Base-by-base conservation (phyloP, 2,329 filamentous ascomycete species). In the Aspergillus sp. region DNA sequence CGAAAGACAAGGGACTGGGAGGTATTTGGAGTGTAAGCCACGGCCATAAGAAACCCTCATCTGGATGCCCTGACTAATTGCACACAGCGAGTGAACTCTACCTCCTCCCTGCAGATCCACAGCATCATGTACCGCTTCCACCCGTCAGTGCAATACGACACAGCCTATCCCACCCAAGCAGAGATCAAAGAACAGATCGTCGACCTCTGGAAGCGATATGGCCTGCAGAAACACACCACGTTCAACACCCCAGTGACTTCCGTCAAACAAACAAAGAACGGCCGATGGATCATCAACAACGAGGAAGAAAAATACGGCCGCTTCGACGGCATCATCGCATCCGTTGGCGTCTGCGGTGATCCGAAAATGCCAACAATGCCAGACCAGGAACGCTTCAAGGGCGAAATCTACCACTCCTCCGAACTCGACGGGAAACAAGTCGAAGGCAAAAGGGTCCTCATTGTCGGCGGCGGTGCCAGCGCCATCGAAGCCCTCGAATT, bases 51-150 rank as follows among this genome's bases (percentile, higher is more conserved):
- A 38, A 25, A 10, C n/a, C 38, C 15, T 21, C 30, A 6, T 5
- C 4, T 36, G 5, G 32, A 19, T 5, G 44, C 19, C 47, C 11
- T 11, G 30, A 41, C 52, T 64, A 59, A 64, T 50, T 49, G 17
- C 19, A 47, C 25, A 23, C 60, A 91, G 87, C 84, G 84, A 74
- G 90, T 95, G 42, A 94, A 95, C 78, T 90, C 90, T 54, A 93
- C 90, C 0, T 93, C 90, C 0, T 86, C 90, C 15, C 83, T 96
- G 0, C 91, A 95, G 70, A 93, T 96, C 21, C 90, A 96, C 73
- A 91, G 88, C 19, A 75, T 93, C 60, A 95, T 95, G 91, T 96
- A 94, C 74, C 86, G 91, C 21, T 96, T 96, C 73, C 90, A 94
- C 66, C 92, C 92, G 0, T 90, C 89, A 0, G 86, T 96, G 1